Evolutionary conservation across 352 stramenopile species (phyloP), one percentile per base, ranked within the genome.

Genomic region (Pythium oligandrum): DNA sequence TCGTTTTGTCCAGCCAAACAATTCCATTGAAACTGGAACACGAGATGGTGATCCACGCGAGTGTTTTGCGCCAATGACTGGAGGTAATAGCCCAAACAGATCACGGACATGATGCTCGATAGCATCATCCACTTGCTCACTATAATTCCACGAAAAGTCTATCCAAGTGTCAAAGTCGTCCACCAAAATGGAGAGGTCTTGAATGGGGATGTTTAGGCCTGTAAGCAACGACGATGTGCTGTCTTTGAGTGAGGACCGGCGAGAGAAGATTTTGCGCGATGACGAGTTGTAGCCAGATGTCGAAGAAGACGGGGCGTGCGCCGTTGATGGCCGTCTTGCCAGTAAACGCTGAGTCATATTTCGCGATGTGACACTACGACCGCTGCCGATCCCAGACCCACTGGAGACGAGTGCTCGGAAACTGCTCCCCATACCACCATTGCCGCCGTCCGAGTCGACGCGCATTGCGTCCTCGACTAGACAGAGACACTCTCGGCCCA

Each of bases 121-220:
- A 1, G 48, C 4, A 10, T 36, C 26, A 32, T 57, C 59, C 8
- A 66, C 33, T 12, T 5, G 44, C 1, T 37, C 40, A 0, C 64
- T 50, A 56, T 75, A 74, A 3, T 1, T 48, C 70, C 70, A 80
- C 47, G 75, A 30, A 0, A 67, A 8, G 11, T 75, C 64, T 4
- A 80, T 40, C 70, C 70, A 80, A 35, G 65, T 55, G 39, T 46
- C 45, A 26, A 66, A 39, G 4, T 65, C 59, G 30, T 65, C 54
- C 12, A 66, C 46, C 26, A 12, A 10, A 1, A 35, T 46, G 8
- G 39, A 40, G 9, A 76, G 34, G 2, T 4, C 10, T 37, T 72
- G 59, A 9, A 66, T 40, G 5, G 59, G 59, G 1, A 61, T 6
- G n/a, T 58, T 46, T 7, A 66, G 44, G 1, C 33, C 42, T 0